Evolutionary conservation across 192 early-diverging fungal genomes (phyloP), one percentile per base, ranked within the genome.

Genomic region (Backusella circina): DNA sequence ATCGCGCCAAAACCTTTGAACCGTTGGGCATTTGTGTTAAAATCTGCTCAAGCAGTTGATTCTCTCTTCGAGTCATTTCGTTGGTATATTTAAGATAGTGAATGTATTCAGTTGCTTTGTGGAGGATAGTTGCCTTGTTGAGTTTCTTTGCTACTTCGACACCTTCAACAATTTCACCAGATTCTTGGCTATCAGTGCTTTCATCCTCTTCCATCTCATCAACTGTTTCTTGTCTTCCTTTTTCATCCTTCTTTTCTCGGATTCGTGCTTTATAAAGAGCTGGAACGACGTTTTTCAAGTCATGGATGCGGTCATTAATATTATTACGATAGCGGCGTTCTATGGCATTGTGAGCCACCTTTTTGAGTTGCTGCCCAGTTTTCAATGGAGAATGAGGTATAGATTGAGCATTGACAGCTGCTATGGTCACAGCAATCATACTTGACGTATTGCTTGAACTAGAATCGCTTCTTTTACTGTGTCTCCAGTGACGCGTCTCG

Each of bases 281-380:
- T 2, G 96, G 96, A 3, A 98, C 93, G 0, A 92, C 88, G 67
- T 87, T 87, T 71, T 92, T 91, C 16, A 98, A 86, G 37, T 98
- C 95, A 51, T 88, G 80, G 50, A 98, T 97, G 36, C 96, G 90
- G 75, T 96, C 93, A 86, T 98, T 97, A 73, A 98, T 94, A 84
- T 98, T 98, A 82, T 96, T 97, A 74, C 96, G 89, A 81, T 98
- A 97, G 51, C 94, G 88, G 30, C 93, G 89, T 80, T 98, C 96
- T 35, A 97, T 98, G 1, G 93, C 95, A 73, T 96, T 98, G 80
- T 98, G 95, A 1, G 95, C 93, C 15, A 95, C 93, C 81, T 96
- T 97, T 79, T 95, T 93, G 70, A 91, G 88, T 68, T 90, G 84
- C 28, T 28, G 65, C 36, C 57, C 35, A 7, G 67, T 33, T 10